Evolutionary conservation across 257 asterid species (phyloP).

Genomic region (Coffea eugenioides): DNA sequence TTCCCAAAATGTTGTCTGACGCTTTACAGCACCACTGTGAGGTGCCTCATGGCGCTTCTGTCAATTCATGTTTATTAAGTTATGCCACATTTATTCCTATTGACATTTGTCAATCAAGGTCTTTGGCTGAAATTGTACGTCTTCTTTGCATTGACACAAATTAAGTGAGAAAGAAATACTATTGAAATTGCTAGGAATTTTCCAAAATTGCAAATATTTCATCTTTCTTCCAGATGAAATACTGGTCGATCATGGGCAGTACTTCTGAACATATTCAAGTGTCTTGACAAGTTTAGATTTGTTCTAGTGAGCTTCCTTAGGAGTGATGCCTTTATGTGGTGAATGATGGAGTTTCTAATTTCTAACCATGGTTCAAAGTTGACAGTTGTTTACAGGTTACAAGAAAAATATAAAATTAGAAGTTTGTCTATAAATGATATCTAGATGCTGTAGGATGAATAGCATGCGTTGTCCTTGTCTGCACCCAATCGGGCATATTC

Average conservation of each 20-base stretch:
- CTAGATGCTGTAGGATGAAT: not conserved
- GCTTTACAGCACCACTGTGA: too few species aligned
- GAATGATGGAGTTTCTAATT: too few species aligned
- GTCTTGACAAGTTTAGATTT: not conserved
- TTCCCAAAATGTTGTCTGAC: not conserved
- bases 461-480: too few species aligned
- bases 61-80: not conserved
- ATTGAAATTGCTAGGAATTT: not conserved
- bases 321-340: too few species aligned
- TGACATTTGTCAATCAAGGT: not conserved
- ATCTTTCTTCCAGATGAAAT: not conserved
- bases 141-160: not conserved
- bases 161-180: not conserved
- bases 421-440: not conserved
- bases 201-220: not conserved
- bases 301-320: not conserved
- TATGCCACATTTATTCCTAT: not conserved
- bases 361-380: too few species aligned
- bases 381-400: not conserved
- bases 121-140: not conserved
- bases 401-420: not conserved
- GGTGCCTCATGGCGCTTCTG: not conserved
- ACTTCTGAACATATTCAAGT: not conserved
- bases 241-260: not conserved
- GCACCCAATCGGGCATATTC: too few species aligned